Evolutionary conservation across 352 stramenopile species (phyloP).

Genomic region (Phytopythium vexans): DNA sequence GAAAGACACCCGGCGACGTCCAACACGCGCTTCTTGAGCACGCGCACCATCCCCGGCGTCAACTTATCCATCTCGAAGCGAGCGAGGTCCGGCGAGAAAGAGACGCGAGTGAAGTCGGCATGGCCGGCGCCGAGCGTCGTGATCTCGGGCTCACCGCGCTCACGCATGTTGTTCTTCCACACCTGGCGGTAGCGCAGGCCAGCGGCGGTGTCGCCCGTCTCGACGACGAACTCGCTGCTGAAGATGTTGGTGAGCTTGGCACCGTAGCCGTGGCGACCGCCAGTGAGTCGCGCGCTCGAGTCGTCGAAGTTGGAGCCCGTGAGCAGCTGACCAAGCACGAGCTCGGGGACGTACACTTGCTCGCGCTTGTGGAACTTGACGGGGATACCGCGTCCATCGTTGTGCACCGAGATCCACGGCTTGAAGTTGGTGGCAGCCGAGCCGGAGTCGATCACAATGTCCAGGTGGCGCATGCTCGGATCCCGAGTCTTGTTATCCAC

Average conservation of each 20-base stretch:
- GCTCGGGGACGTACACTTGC: slow-evolving; percentile 96
- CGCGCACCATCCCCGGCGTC: slow-evolving; percentile 90
- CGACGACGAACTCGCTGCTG: slow-evolving; percentile 97
- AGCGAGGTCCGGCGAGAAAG: slow-evolving; percentile 95
- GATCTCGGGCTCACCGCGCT: slow-evolving; percentile 83
- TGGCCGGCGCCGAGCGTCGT: slow-evolving; percentile 71
- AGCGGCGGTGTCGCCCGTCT: slow-evolving; percentile 93
- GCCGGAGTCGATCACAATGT: slow-evolving; percentile 68
- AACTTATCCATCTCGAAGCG: slow-evolving; percentile 96
- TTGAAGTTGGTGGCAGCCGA: slow-evolving; percentile 49
- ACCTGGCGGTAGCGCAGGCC: slow-evolving; percentile 88
- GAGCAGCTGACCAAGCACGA: slow-evolving; percentile 98
- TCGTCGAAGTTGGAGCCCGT: slow-evolving; percentile 99
- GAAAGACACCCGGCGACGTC: slow-evolving; percentile 97
- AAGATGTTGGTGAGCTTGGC: slow-evolving; percentile 99
- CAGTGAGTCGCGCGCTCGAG: slow-evolving; percentile 95
- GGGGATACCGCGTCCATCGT: slow-evolving; percentile 98
- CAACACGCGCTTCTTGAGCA: slow-evolving; percentile 97
- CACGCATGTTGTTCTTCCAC: slow-evolving; percentile 97
- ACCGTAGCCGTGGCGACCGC: slow-evolving; percentile 93
- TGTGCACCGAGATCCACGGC: slow-evolving; percentile 95
- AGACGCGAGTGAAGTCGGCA: slow-evolving; percentile 96
- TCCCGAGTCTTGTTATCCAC: slow-evolving; percentile 95
- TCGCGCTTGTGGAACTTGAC: slow-evolving; percentile 97
- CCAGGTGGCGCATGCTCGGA: slow-evolving; percentile 65